phyloP scores from a whole-genome alignment of 2,329 filamentous ascomycete genomes.

The Alternaria solani region DNA sequence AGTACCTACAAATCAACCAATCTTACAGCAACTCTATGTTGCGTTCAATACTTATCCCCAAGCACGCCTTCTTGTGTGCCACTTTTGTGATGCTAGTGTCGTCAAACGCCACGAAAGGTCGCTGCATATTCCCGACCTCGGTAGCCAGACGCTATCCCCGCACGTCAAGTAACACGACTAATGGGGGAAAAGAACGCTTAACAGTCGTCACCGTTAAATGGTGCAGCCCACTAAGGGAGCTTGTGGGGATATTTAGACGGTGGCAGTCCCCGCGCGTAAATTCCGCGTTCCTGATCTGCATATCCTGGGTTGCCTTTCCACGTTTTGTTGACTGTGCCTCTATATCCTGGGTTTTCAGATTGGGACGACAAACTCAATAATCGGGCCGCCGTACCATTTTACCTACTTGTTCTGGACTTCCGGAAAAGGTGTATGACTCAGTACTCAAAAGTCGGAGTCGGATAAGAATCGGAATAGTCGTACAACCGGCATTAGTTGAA shows the following conservation, averaged over 20 bases:
- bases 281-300: not conserved
- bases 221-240: slow-evolving; percentile 6
- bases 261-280: slow-evolving; percentile 1
- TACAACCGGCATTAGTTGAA: not conserved
- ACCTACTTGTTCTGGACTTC: not conserved
- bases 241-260: slow-evolving; percentile 8
- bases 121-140: slow-evolving; percentile 36
- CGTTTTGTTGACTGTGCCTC: not conserved
- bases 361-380: not conserved
- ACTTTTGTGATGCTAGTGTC: slow-evolving; percentile 1
- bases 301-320: not conserved
- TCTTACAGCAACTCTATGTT: not conserved
- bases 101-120: not conserved
- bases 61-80: not conserved
- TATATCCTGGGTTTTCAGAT: not conserved
- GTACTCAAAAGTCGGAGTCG: not conserved
- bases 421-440: not conserved
- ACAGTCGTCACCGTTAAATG: slow-evolving; percentile 31
- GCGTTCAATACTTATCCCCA: not conserved
- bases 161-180: slow-evolving; percentile 13
- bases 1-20: not conserved
- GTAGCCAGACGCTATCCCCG: slow-evolving; percentile 31
- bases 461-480: not conserved
- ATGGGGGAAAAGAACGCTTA: slow-evolving; percentile 28
- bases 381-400: not conserved